A percentile compares a stretch with the other conserved stretches of the same genome.
Evolutionary conservation across 495 filamentous ascomycete genomes (phyloP).

Genomic region (Neurospora cerealis): DNA sequence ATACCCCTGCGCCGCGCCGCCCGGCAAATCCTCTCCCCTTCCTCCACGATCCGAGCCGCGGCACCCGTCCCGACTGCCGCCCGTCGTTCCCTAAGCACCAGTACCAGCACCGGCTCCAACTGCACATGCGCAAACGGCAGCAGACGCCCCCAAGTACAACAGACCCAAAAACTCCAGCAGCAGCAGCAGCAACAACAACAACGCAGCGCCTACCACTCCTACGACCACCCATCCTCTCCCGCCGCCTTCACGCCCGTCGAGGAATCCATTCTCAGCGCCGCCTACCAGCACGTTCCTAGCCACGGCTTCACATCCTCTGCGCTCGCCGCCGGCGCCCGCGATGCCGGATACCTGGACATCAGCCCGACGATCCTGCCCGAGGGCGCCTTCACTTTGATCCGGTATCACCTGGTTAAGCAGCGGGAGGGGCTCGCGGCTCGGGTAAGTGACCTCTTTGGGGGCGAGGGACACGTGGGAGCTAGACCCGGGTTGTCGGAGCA

Average conservation of each 20-base stretch:
- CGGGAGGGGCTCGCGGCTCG: constrained; percentile 30
- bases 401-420: constrained; percentile 68
- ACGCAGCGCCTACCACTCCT: constrained; percentile 58
- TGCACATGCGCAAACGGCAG: background rate
- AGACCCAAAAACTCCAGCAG: constrained; percentile 4
- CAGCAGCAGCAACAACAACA: background rate
- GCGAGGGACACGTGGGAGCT: constrained; percentile 16
- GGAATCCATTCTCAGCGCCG: constrained; percentile 66
- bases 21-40: background rate
- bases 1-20: background rate
- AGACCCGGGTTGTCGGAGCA: constrained; percentile 19
- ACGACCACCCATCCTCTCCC: constrained; percentile 47
- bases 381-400: constrained; percentile 71
- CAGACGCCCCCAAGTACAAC: background rate
- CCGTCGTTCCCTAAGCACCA: background rate
- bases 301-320: constrained; percentile 71
- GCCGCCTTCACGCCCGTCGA: constrained; percentile 61
- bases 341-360: constrained; percentile 77
- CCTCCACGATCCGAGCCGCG: background rate
- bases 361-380: constrained; percentile 71
- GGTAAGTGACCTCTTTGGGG: constrained; percentile 15
- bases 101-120: background rate
- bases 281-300: constrained; percentile 65
- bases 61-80: background rate
- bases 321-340: constrained; percentile 67